Percentiles rank a stretch among this genome's conserved stretches.
These are phyloP conservation scores for Vaccinium myrtillus DNA, from an alignment of 148 eudicot species.

Conservation along the genomic window DNA sequence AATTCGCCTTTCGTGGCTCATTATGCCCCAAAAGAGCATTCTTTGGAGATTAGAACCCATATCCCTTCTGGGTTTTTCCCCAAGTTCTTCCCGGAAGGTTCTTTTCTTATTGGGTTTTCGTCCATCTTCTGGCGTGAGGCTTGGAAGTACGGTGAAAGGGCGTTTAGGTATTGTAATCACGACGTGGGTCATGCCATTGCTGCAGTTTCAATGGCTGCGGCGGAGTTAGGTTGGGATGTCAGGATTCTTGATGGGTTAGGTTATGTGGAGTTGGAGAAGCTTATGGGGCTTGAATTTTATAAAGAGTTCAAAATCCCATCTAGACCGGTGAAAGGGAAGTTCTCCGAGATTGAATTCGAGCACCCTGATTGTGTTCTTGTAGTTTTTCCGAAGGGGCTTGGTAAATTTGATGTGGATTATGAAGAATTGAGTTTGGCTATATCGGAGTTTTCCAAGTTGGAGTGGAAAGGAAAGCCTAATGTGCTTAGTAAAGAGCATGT, in stretches of 20 bases:
- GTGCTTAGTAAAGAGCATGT: conserved; percentile 80
- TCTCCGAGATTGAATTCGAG: conserved; percentile 85
- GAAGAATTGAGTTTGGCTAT: conserved; percentile 38
- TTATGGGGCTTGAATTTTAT: conserved; percentile 59
- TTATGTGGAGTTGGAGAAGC: conserved; percentile 52
- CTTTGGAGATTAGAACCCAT: conserved; percentile 68
- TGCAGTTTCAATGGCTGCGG: conserved; percentile 76
- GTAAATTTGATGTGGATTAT: conserved; percentile 48
- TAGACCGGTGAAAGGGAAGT: conserved; percentile 66
- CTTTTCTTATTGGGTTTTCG: conserved; percentile 73
- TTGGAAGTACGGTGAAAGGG: conserved; percentile 97
- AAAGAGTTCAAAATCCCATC: conserved; percentile 44
- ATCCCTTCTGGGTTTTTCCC: conserved; percentile 48
- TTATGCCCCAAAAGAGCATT: conserved; percentile 86
- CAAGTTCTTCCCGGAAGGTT: conserved; percentile 41
- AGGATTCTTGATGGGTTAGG: conserved; percentile 88
- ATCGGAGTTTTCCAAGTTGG: conserved; percentile 50
- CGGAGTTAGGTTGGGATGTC: conserved; percentile 90
- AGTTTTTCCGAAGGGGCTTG: conserved; percentile 55
- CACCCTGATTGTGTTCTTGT: conserved; percentile 84
- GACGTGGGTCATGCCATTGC: conserved; percentile 92
- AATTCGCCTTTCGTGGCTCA: conserved; percentile 68
- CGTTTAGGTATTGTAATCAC: conserved; percentile 93
- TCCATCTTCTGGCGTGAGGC: conserved; percentile 96
- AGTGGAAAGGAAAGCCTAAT: conserved; percentile 88